A percentile compares a stretch with the other conserved stretches of the same genome.
These are phyloP conservation scores for Tulasnella sp. DNA, from an alignment of 768 basidiomycete genomes.

Conservation along the genomic window DNA sequence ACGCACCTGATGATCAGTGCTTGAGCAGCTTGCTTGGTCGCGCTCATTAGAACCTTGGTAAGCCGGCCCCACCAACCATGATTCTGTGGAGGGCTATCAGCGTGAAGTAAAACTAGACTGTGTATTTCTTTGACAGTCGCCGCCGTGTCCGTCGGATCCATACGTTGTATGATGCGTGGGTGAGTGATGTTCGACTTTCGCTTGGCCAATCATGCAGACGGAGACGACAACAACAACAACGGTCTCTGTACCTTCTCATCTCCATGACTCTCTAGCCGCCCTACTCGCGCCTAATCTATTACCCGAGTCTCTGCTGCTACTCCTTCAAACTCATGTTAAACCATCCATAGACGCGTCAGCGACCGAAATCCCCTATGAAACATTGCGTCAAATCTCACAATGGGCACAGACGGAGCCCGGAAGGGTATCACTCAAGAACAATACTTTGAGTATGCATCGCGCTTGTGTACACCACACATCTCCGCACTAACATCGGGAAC, in stretches of 20 bases:
- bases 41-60: neutral
- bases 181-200: too few relatives aligned
- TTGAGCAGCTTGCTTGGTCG: neutral
- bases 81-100: too few relatives aligned
- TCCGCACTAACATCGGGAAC: neutral
- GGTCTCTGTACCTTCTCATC: constrained; percentile 12
- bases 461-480: neutral
- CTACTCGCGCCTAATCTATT: neutral
- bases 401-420: constrained; percentile 57
- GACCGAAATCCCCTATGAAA: constrained; percentile 47
- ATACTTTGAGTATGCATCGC: constrained; percentile 29
- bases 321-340: neutral
- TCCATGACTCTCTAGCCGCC: neutral
- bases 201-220: neutral
- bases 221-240: neutral
- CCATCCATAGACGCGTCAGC: constrained; percentile 5
- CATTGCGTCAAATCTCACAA: constrained; percentile 48
- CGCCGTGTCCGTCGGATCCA: too few relatives aligned
- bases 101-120: too few relatives aligned
- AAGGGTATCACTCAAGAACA: constrained; percentile 31
- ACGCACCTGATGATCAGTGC: neutral
- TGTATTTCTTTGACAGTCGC: too few relatives aligned
- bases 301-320: neutral
- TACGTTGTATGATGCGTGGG: too few relatives aligned
- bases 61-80: neutral